Evolutionary conservation across 495 filamentous ascomycete genomes (phyloP).

Genomic region (Podospora tetraspora): DNA sequence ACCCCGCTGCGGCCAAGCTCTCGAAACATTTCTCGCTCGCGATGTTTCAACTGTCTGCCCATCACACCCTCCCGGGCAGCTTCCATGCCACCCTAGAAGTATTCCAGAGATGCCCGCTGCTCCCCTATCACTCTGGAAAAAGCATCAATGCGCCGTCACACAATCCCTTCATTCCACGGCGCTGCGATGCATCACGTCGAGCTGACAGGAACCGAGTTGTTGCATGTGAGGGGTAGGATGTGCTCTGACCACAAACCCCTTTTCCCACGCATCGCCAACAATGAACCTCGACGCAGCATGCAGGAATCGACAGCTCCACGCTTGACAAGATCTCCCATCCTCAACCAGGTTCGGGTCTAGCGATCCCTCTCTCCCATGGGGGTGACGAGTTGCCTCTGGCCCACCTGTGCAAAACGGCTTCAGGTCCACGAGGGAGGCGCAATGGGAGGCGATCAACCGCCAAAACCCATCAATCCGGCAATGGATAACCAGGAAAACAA

Average conservation of each 20-base stretch:
- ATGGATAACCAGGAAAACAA: background rate
- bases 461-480: background rate
- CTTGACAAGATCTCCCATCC: background rate
- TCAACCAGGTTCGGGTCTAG: background rate
- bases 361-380: background rate
- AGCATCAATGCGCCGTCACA: background rate
- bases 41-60: background rate
- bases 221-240: background rate
- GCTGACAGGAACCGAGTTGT: background rate
- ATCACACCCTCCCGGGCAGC: background rate
- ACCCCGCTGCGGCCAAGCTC: background rate
- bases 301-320: background rate
- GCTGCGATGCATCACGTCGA: background rate
- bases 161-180: background rate
- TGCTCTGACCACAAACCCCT: background rate
- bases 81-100: background rate
- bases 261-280: background rate
- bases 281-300: background rate
- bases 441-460: background rate
- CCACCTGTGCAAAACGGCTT: background rate
- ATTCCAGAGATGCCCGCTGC: background rate
- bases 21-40: background rate
- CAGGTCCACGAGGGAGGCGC: background rate
- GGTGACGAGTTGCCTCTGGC: background rate
- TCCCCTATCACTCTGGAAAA: background rate